A percentile compares a stretch with the other conserved stretches of the same genome.
Conservation (phyloP, 2,329 filamentous ascomycete genomes). For the Monosporascus ibericus region DNA sequence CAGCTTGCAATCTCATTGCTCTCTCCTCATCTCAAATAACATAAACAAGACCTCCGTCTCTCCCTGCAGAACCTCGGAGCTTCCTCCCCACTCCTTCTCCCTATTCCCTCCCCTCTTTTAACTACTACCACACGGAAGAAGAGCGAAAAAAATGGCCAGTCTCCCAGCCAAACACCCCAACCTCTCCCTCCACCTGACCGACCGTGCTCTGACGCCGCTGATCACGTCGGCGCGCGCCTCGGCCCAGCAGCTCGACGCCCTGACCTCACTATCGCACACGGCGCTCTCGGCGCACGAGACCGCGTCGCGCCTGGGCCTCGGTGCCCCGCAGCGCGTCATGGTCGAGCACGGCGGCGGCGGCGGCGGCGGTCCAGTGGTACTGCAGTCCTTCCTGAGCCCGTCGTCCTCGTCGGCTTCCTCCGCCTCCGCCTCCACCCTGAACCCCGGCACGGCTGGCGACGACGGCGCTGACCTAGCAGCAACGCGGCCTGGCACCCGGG, state of each 20-base stretch:
- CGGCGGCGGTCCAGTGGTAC: slow-evolving; percentile 25
- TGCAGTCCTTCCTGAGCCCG: slow-evolving; percentile 22
- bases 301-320: slow-evolving; percentile 46
- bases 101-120: no score
- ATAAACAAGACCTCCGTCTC: no score
- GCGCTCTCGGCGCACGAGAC: slow-evolving; percentile 49
- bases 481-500: background rate
- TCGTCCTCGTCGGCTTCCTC: slow-evolving; percentile 1
- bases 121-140: background rate
- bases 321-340: slow-evolving; percentile 50
- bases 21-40: no score
- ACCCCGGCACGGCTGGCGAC: background rate
- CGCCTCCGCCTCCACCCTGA: background rate
- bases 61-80: no score
- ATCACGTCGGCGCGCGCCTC: slow-evolving; percentile 45
- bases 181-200: slow-evolving; percentile 51
- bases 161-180: slow-evolving; percentile 44
- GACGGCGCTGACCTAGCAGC: background rate
- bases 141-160: slow-evolving; percentile 29
- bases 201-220: slow-evolving; percentile 50
- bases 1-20: no score
- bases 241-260: slow-evolving; percentile 40
- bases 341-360: slow-evolving; percentile 41
- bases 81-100: no score
- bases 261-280: slow-evolving; percentile 45